These are phyloP conservation scores for Cymbopogon citratus DNA, from an alignment of 176 grass and related monocot species.

Conservation along the genomic window DNA sequence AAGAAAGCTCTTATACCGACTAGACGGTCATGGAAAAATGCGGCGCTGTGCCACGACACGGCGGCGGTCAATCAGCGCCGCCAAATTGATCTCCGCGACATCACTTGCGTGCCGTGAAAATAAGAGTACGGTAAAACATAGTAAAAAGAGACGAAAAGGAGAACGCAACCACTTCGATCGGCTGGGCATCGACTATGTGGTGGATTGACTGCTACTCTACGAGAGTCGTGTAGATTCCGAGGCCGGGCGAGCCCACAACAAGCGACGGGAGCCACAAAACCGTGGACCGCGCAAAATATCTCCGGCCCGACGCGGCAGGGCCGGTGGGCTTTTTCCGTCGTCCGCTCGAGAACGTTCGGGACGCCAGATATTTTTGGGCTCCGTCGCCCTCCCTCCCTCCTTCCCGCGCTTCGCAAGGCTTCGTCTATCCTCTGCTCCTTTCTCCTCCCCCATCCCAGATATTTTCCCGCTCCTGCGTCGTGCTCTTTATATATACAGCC, in stretches of 20 bases:
- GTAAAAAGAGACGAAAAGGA: too few species aligned
- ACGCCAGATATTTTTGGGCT: conserved; percentile 46
- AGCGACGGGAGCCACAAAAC: neutral
- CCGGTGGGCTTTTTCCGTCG: neutral
- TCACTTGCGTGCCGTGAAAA: too few species aligned
- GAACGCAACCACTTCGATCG: too few species aligned
- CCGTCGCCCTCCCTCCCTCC: neutral
- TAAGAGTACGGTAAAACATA: too few species aligned
- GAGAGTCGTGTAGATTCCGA: neutral
- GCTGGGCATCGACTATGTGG: neutral
- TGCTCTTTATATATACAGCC: conserved; percentile 43
- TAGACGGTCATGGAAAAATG: too few species aligned
- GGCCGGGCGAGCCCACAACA: neutral
- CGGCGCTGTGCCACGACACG: too few species aligned
- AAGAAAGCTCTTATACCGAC: neutral
- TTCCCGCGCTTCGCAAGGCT: conserved; percentile 23
- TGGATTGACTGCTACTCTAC: too few species aligned
- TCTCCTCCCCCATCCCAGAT: conserved; percentile 10
- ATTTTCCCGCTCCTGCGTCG: neutral
- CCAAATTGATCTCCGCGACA: too few species aligned
- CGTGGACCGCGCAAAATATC: conserved; percentile 29
- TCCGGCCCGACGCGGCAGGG: neutral
- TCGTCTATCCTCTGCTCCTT: conserved; percentile 17
- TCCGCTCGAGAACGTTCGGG: conserved; percentile 59
- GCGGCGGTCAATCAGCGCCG: too few species aligned